phyloP scores from a whole-genome alignment of 1,139 yeast genomes.

The Petasospora rhodanensis region DNA sequence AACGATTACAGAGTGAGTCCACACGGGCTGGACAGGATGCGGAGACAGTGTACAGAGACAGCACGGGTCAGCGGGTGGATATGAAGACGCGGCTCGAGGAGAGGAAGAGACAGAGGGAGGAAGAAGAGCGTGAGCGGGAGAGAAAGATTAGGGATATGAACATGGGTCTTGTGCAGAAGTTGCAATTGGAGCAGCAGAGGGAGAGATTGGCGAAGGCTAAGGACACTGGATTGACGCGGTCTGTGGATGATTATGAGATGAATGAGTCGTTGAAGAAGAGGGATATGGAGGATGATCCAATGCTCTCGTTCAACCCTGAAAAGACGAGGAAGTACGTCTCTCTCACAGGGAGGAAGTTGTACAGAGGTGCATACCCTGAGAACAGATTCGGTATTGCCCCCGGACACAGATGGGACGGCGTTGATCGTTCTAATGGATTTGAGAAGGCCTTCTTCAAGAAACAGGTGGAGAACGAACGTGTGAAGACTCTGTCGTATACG shows the following conservation, averaged over 20 bases:
- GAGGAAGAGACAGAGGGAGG: conserved; percentile 26
- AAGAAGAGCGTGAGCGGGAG: conserved; percentile 29
- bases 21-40: conserved; percentile 12
- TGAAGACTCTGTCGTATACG: conserved; percentile 33
- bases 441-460: conserved; percentile 61
- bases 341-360: conserved; percentile 39
- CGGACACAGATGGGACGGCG: conserved; percentile 91
- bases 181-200: conserved; percentile 26
- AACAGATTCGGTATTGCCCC: conserved; percentile 77
- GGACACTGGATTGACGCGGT: conserved; percentile 30
- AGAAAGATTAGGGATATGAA: conserved; percentile 33
- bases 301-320: conserved; percentile 40
- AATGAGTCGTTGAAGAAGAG: conserved; percentile 33
- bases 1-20: conserved; percentile 15
- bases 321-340: conserved; percentile 17
- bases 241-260: conserved; percentile 36
- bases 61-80: conserved; percentile 48
- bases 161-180: conserved; percentile 42
- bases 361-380: conserved; percentile 48
- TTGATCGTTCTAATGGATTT: conserved; percentile 88
- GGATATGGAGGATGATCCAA: conserved; percentile 65
- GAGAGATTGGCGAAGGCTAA: conserved; percentile 30
- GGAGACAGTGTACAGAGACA: conserved; percentile 58
- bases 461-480: conserved; percentile 42
- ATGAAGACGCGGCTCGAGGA: conserved; percentile 32